Percentiles rank a stretch among this genome's conserved stretches.
phyloP scores from a whole-genome alignment of 2,329 filamentous ascomycete species.

The Neofusicoccum sp. region DNA sequence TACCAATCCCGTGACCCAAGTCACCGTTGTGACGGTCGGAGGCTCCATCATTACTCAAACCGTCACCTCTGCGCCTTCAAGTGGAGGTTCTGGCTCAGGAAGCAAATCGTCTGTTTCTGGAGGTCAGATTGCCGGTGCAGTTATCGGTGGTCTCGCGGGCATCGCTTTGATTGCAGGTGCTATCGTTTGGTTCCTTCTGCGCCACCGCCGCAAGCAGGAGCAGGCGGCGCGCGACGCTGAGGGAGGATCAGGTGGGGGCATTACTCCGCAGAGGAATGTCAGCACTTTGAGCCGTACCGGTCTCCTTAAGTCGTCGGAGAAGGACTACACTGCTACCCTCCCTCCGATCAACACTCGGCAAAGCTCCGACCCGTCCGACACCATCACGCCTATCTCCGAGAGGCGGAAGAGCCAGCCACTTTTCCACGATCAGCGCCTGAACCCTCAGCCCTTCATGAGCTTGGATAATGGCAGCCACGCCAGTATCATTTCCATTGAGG shows the following conservation, averaged over 20 bases:
- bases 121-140: slow-evolving; percentile 51
- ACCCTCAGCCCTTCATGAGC: slow-evolving; percentile 50
- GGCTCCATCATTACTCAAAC: slow-evolving; percentile 48
- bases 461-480: slow-evolving; percentile 50
- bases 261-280: slow-evolving; percentile 43
- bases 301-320: slow-evolving; percentile 39
- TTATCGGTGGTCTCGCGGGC: slow-evolving; percentile 45
- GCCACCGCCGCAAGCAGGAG: slow-evolving; percentile 30
- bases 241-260: slow-evolving; percentile 25
- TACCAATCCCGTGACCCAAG: slow-evolving; percentile 36
- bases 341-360: slow-evolving; percentile 31
- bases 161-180: slow-evolving; percentile 41
- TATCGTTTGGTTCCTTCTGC: slow-evolving; percentile 41
- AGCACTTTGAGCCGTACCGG: slow-evolving; percentile 54
- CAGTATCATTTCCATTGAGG: slow-evolving; percentile 50
- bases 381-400: slow-evolving; percentile 37
- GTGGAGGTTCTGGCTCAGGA: slow-evolving; percentile 5
- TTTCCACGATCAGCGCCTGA: slow-evolving; percentile 52
- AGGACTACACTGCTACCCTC: slow-evolving; percentile 29
- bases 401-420: slow-evolving; percentile 47
- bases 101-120: slow-evolving; percentile 33
- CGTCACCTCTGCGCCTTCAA: slow-evolving; percentile 42
- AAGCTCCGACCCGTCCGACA: slow-evolving; percentile 35
- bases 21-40: slow-evolving; percentile 47
- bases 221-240: slow-evolving; percentile 23